Evolutionary conservation across 225 moss, liverwort and hornwort species (phyloP).

Genomic region (Antitrichia curtipendula): DNA sequence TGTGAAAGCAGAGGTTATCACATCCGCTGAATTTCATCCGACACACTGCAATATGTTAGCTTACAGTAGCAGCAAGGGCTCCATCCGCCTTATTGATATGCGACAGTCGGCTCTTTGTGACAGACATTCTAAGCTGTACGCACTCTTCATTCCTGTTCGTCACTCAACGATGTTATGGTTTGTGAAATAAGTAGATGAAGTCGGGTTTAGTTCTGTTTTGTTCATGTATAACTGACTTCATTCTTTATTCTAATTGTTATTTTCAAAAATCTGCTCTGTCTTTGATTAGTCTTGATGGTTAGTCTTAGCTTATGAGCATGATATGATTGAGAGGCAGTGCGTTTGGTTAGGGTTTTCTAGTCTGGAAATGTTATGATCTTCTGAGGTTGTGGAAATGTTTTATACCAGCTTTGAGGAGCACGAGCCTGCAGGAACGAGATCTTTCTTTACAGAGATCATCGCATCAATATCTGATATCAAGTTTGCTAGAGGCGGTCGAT

Average conservation of each 20-base stretch:
- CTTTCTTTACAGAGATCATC: slow-evolving; percentile 97
- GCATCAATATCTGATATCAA: slow-evolving; percentile 98
- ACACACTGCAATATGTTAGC: slow-evolving; percentile 97
- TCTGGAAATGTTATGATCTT: neutral
- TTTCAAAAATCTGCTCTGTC: neutral
- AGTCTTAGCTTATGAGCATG: neutral
- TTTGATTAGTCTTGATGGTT: neutral
- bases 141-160: neutral
- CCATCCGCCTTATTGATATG: slow-evolving; percentile 99
- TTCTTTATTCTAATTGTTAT: neutral
- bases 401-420: slow-evolving; percentile 82
- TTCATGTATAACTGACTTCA: neutral
- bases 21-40: slow-evolving; percentile 92
- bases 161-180: neutral
- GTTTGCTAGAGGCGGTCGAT: slow-evolving; percentile 92
- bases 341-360: slow-evolving; percentile 7
- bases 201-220: neutral
- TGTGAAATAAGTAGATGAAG: neutral
- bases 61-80: slow-evolving; percentile 97
- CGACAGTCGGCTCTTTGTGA: slow-evolving; percentile 99
- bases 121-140: slow-evolving; percentile 85
- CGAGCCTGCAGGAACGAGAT: slow-evolving; percentile 86
- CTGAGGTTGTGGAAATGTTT: neutral
- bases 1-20: slow-evolving; percentile 73
- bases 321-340: neutral